Percentiles rank a stretch among this genome's conserved stretches.
phyloP scores from a whole-genome alignment of 768 basidiomycete genomes.

The Serendipita vermifera region DNA sequence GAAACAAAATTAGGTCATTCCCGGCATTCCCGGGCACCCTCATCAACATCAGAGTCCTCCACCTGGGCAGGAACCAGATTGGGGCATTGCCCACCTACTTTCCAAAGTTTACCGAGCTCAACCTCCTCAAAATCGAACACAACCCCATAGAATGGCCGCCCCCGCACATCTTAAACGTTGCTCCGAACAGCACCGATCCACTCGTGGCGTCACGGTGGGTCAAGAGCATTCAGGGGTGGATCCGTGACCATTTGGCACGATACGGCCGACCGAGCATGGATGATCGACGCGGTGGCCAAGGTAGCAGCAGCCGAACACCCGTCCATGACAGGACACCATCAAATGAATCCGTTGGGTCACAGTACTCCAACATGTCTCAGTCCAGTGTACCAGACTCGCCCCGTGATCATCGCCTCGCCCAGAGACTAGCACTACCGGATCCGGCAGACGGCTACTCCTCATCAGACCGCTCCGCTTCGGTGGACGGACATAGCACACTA shows the following conservation, averaged over 20 bases:
- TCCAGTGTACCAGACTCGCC: constrained; percentile 7
- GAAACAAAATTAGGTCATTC: constrained; percentile 74
- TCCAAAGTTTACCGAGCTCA: constrained; percentile 53
- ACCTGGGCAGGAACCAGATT: constrained; percentile 71
- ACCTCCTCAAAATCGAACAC: constrained; percentile 72
- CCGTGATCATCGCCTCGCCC: background rate
- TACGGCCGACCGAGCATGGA: constrained; percentile 8
- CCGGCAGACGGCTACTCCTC: background rate
- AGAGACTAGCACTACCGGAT: background rate
- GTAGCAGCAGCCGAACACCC: background rate
- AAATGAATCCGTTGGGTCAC: background rate
- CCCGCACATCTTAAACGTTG: constrained; percentile 34
- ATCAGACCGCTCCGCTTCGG: background rate
- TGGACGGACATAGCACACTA: constrained; percentile 14
- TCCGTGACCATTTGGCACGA: constrained; percentile 29
- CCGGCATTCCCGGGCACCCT: constrained; percentile 73
- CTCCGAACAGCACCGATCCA: constrained; percentile 28
- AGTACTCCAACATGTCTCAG: background rate
- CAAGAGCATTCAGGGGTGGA: constrained; percentile 56
- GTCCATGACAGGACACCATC: constrained; percentile 9
- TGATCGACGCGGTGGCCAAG: background rate
- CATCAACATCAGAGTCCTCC: constrained; percentile 59
- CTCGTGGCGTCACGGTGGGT: constrained; percentile 63
- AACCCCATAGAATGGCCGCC: constrained; percentile 96
- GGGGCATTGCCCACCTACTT: constrained; percentile 68